Evolutionary conservation across 2,329 filamentous ascomycete species (phyloP).

Genomic region (Pyrenophora seminiperda): DNA sequence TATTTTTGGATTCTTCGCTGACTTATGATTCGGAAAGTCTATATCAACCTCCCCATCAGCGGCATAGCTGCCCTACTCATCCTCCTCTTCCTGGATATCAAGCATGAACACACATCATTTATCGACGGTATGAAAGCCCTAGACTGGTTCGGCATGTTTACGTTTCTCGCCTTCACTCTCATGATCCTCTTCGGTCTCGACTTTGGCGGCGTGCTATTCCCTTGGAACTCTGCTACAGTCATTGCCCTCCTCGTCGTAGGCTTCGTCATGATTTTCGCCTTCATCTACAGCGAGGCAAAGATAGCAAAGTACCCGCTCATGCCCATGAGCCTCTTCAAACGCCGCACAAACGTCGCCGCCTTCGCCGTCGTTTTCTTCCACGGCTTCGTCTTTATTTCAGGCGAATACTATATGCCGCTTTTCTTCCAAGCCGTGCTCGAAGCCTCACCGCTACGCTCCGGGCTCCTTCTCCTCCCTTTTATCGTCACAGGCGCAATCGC

Average conservation of each 20-base stretch:
- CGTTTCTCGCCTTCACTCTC: conserved; percentile 57
- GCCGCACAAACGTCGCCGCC: conserved; percentile 61
- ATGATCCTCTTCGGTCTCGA: conserved; percentile 61
- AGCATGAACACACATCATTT: conserved; percentile 59
- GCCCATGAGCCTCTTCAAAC: conserved; percentile 65
- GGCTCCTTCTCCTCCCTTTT: conserved; percentile 66
- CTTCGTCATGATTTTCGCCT: conserved; percentile 53
- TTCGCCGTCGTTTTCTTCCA: conserved; percentile 58
- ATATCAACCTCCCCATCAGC: conserved; percentile 61
- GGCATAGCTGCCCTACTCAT: conserved; percentile 57
- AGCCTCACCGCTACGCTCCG: conserved; percentile 65
- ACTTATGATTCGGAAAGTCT: conserved; percentile 43
- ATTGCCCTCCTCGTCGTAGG: conserved; percentile 62
- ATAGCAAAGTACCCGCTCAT: conserved; percentile 71
- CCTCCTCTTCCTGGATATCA: conserved; percentile 59
- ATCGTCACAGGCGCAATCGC: conserved; percentile 53
- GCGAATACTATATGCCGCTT: conserved; percentile 73
- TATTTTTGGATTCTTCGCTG: not conserved
- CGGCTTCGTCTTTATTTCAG: conserved; percentile 58
- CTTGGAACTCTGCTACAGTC: conserved; percentile 61
- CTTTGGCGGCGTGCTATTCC: conserved; percentile 59
- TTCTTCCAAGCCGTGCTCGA: conserved; percentile 73
- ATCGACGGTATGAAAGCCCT: conserved; percentile 56
- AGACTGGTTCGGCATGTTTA: conserved; percentile 60
- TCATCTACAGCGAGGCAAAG: conserved; percentile 67